Conservation (phyloP, 2,329 filamentous ascomycete genomes). For the Orbilia blumenaviensis region DNA sequence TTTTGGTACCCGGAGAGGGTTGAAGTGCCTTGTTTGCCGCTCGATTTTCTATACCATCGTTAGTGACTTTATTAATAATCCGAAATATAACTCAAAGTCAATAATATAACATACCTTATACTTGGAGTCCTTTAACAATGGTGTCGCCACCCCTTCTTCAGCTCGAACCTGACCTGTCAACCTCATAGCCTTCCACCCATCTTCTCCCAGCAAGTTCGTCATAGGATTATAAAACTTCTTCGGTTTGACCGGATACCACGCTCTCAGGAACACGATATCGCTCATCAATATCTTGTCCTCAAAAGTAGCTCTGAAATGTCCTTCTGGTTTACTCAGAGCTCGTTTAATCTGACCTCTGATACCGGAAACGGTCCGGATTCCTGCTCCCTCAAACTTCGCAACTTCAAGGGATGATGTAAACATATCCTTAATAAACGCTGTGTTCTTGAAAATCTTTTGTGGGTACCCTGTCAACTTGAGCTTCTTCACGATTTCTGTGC, state of each 20-base stretch:
- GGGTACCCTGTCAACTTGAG: constrained; percentile 92
- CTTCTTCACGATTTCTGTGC: constrained; percentile 98
- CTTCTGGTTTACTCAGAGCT: constrained; percentile 89
- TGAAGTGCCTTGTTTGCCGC: constrained; percentile 77
- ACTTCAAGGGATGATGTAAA: constrained; percentile 92
- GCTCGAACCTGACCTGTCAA: constrained; percentile 90
- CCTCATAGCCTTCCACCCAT: constrained; percentile 88
- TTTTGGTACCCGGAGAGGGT: constrained; percentile 77
- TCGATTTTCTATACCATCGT: constrained; percentile 63
- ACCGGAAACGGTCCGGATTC: constrained; percentile 94
- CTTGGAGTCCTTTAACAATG: constrained; percentile 81
- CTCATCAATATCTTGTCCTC: constrained; percentile 98
- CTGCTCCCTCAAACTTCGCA: constrained; percentile 96
- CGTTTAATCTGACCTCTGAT: constrained; percentile 97
- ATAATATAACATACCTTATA: constrained; percentile 69
- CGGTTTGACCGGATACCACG: constrained; percentile 96
- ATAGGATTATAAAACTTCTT: constrained; percentile 97
- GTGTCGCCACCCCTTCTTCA: constrained; percentile 77
- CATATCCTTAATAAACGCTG: constrained; percentile 98
- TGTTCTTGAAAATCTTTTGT: constrained; percentile 99
- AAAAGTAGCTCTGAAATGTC: constrained; percentile 94
- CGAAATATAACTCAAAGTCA: background rate
- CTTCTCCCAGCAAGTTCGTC: constrained; percentile 76
- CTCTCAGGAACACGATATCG: constrained; percentile 94
- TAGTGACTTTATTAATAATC: background rate